Evolutionary conservation across 768 basidiomycete genomes (phyloP).

Genomic region (Brasilioporus rufonigricans): DNA sequence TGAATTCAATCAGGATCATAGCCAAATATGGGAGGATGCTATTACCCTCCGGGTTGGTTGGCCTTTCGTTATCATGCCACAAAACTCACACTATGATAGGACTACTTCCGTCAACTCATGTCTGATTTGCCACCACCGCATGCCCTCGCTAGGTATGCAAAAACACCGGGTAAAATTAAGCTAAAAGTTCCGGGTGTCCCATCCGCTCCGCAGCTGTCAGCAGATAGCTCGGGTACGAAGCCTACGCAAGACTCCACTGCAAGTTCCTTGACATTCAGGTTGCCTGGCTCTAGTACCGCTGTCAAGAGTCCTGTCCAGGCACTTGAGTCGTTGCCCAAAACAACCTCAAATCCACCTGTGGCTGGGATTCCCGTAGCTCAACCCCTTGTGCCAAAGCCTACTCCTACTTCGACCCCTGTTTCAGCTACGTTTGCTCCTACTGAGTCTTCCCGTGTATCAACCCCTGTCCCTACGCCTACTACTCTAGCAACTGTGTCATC

Average conservation of each 20-base stretch:
- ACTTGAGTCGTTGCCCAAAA: constrained; percentile 19
- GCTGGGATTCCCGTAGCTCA: constrained; percentile 15
- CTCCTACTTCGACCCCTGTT: constrained; percentile 16
- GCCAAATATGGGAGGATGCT: constrained; percentile 81
- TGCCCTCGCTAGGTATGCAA: constrained; percentile 61
- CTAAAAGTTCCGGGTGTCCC: constrained; percentile 55
- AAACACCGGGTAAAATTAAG: constrained; percentile 64
- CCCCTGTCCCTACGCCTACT: constrained; percentile 16
- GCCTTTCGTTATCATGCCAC: background rate
- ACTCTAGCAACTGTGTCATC: constrained; percentile 8
- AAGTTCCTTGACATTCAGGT: constrained; percentile 21
- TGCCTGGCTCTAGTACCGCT: constrained; percentile 20
- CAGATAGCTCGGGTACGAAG: constrained; percentile 16
- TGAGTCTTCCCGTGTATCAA: constrained; percentile 20
- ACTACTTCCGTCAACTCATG: constrained; percentile 73
- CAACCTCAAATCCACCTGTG: constrained; percentile 14
- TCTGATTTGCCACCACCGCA: constrained; percentile 70
- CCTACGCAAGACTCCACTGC: constrained; percentile 14
- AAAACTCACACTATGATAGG: constrained; percentile 40
- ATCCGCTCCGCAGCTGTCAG: constrained; percentile 14
- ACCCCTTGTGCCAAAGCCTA: constrained; percentile 26
- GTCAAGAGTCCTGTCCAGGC: constrained; percentile 24
- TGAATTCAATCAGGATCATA: constrained; percentile 84
- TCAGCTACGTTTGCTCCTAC: constrained; percentile 23
- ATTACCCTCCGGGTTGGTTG: constrained; percentile 55